Conservation (phyloP, 2,329 filamentous ascomycete species). For the Taxawa tesnikishii region DNA sequence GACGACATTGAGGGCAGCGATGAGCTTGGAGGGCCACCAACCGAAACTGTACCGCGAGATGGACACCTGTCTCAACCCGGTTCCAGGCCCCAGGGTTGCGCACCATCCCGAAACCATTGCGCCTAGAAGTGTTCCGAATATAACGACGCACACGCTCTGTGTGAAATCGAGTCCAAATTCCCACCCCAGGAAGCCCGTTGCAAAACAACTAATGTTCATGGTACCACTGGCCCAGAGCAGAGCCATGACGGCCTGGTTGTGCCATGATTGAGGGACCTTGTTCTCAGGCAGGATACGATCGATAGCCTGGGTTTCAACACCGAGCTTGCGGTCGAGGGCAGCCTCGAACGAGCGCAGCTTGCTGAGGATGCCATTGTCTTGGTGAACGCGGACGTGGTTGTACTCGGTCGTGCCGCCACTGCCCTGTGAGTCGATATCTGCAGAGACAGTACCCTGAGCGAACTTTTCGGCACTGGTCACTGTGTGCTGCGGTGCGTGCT, state of each 20-base stretch:
- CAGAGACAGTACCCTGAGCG: background rate
- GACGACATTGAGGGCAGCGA: slow-evolving; percentile 34
- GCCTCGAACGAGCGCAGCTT: slow-evolving; percentile 25
- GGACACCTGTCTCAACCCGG: slow-evolving; percentile 30
- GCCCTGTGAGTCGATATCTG: too few relatives aligned
- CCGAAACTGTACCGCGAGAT: slow-evolving; percentile 36
- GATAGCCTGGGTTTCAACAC: slow-evolving; percentile 36
- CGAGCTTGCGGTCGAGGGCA: slow-evolving; percentile 31
- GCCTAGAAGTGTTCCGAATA: slow-evolving; percentile 20
- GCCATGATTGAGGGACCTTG: slow-evolving; percentile 28
- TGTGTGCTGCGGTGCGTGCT: background rate
- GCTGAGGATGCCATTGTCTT: slow-evolving; percentile 16
- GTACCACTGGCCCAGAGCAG: slow-evolving; percentile 22
- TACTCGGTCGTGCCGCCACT: background rate
- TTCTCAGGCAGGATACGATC: slow-evolving; percentile 34
- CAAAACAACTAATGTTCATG: slow-evolving; percentile 23
- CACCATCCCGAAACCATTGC: slow-evolving; percentile 19
- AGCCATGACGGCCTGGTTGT: slow-evolving; percentile 19
- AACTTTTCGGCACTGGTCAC: background rate
- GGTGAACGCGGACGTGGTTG: slow-evolving; percentile 5
- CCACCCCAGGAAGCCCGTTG: slow-evolving; percentile 33
- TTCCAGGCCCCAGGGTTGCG: slow-evolving; percentile 20
- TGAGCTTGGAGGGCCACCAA: slow-evolving; percentile 38
- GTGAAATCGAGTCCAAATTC: slow-evolving; percentile 34
- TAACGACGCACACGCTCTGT: slow-evolving; percentile 21